Conservation (phyloP, 2,329 filamentous ascomycete species). For the Colletotrichum spinosum region DNA sequence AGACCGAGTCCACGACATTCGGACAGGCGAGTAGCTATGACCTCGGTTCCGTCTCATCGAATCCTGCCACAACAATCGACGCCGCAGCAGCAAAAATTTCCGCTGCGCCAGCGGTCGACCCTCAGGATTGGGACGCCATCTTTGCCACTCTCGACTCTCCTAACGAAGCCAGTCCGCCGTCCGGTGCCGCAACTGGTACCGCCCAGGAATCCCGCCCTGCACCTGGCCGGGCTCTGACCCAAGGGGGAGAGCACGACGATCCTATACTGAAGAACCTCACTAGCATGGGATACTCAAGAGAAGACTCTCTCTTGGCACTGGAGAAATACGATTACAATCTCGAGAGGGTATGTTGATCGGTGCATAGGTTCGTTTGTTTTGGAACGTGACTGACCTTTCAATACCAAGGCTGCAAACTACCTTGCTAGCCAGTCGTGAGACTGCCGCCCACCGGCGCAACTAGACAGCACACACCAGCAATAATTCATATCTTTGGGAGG, state of each 20-base stretch:
- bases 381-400: constrained; percentile 1
- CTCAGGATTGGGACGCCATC: constrained; percentile 94
- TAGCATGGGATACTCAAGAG: constrained; percentile 85
- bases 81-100: constrained; percentile 47
- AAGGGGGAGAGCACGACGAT: constrained; percentile 86
- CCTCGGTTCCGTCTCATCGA: constrained; percentile 61
- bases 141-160: constrained; percentile 82
- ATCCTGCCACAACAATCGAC: constrained; percentile 47
- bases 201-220: constrained; percentile 41
- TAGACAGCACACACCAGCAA: constrained; percentile 7
- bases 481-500: constrained; percentile 23
- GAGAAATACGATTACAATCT: constrained; percentile 98
- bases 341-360: constrained; percentile 77
- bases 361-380: not conserved
- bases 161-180: constrained; percentile 39
- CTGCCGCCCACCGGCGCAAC: not conserved
- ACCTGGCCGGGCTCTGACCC: constrained; percentile 75
- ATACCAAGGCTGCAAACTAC: constrained; percentile 63
- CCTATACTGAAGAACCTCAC: constrained; percentile 91
- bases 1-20: constrained; percentile 65
- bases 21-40: constrained; percentile 69
- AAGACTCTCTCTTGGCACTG: constrained; percentile 80
- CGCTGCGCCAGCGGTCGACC: constrained; percentile 53
- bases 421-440: constrained; percentile 65
- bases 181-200: constrained; percentile 33